A percentile compares a stretch with the other conserved stretches of the same genome.
Evolutionary conservation across 768 basidiomycete species (phyloP).

Genomic region (Amanita pallidorosea): DNA sequence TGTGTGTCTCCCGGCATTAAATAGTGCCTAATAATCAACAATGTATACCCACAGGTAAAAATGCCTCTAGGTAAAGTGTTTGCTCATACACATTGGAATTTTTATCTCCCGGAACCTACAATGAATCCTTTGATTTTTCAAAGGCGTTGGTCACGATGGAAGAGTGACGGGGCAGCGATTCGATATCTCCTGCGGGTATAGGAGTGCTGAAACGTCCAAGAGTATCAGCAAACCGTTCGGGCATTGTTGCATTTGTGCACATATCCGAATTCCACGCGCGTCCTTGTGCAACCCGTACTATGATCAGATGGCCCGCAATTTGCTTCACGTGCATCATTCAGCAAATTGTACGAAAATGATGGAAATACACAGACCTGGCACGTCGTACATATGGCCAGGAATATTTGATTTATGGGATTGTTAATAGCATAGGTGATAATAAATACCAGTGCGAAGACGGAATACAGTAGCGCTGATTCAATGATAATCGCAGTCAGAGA

Average conservation of each 20-base stretch:
- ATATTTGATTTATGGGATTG: too few species aligned
- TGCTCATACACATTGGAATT: too few species aligned
- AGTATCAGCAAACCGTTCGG: not conserved
- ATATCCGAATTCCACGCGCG: conserved; percentile 28
- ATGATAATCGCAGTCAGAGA: too few species aligned
- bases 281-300: conserved; percentile 35
- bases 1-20: too few species aligned
- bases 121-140: not conserved
- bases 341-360: not conserved
- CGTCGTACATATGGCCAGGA: not conserved
- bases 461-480: too few species aligned
- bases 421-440: too few species aligned
- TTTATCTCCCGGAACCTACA: not conserved
- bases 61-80: too few species aligned
- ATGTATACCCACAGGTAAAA: too few species aligned
- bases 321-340: not conserved
- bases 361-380: not conserved
- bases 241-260: not conserved
- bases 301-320: conserved; percentile 36
- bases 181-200: not conserved
- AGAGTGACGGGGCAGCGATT: not conserved
- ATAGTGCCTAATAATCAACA: too few species aligned
- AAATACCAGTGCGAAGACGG: too few species aligned
- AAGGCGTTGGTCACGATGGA: not conserved
- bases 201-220: not conserved